Base-by-base conservation (phyloP, 2,329 filamentous ascomycete species). In the Aspergillus vadensis region DNA sequence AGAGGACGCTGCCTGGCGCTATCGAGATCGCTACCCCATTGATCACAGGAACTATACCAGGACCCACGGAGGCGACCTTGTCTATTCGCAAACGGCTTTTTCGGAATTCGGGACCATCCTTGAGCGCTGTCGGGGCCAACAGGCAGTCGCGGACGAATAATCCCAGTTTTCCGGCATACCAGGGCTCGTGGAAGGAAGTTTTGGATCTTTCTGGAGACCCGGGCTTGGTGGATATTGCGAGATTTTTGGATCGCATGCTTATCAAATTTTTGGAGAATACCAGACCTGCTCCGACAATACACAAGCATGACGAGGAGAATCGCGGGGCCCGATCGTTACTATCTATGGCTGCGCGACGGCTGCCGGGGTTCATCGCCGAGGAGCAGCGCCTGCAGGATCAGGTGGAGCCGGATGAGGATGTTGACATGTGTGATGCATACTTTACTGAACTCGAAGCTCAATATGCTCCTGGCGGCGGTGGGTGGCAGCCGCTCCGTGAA, bases 21-120 rank as follows among this genome's bases (percentile, higher is more conserved):
- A 77, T 79, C 60, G 73, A 77, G 49, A 71, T 79, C 44, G 74
- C 76, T 30, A 79, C 77, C 25, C 77, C 77, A 14, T 65, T 78
- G 65, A 77, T 79, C 60, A 74, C 71, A 1, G 77, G 76, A 8
- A 77, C 70, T 55, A 49, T 63, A 56, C 69, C 67, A 58, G 64
- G 70, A 49, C 56, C 57, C 4, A 14, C 55, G 41, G 63, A 60
- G 2, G 47, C 59, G 27, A 62, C 64, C 12, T 55, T 62, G 27
- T 72, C 67, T 38, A 55, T 62, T 30, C 67, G 64, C 30, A 66
- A 69, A 50, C 64, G 71, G 44, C 57, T 65, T 2, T 65, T 67
- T 47, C 61, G 61, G 25, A 64, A 59, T 47, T 36, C 44, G 17
- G n/a, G 57, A 25, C 14, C 63, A 25, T 36, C 64, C 23, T 44